These are phyloP conservation scores for Lepiota brunneoincarnata DNA, from an alignment of 768 basidiomycete genomes.

Conservation along the genomic window DNA sequence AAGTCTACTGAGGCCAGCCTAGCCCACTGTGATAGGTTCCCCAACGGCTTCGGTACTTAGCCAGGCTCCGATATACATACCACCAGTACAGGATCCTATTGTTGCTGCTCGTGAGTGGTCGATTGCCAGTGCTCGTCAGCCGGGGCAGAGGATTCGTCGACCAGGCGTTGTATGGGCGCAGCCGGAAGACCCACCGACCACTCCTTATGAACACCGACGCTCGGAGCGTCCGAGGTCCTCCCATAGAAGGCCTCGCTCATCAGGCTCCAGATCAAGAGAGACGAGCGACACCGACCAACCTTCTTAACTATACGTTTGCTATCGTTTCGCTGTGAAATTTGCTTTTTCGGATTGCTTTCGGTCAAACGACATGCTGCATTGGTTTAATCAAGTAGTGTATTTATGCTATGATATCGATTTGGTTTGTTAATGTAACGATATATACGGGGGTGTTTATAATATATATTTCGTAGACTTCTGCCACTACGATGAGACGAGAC, in stretches of 20 bases:
- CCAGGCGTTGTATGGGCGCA: conserved; percentile 70
- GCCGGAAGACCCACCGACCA: conserved; percentile 42
- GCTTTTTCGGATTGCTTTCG: not conserved
- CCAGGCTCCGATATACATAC: conserved; percentile 48
- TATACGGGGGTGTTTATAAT: conserved; percentile 6
- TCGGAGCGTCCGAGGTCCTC: conserved; percentile 14
- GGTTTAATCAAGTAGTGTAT: conserved; percentile 3
- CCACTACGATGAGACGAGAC: too few relatives aligned
- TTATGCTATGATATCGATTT: not conserved
- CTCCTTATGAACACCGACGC: conserved; percentile 34
- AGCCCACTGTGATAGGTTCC: conserved; percentile 70
- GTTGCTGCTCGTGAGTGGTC: conserved; percentile 71
- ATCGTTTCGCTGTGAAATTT: not conserved
- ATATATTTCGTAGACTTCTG: not conserved
- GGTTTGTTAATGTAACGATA: conserved; percentile 7
- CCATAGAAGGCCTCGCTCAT: conserved; percentile 1
- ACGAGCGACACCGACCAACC: conserved; percentile 8
- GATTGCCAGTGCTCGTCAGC: conserved; percentile 25
- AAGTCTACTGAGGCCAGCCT: conserved; percentile 35
- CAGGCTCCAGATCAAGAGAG: conserved; percentile 6
- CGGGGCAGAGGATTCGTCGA: conserved; percentile 27
- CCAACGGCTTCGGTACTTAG: conserved; percentile 71
- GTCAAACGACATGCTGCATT: not conserved
- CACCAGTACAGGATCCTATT: conserved; percentile 61
- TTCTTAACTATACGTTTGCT: not conserved